A percentile compares a stretch with the other conserved stretches of the same genome.
Evolutionary conservation across 2,329 filamentous ascomycete genomes (phyloP).

Genomic region (Penicillium sp.): DNA sequence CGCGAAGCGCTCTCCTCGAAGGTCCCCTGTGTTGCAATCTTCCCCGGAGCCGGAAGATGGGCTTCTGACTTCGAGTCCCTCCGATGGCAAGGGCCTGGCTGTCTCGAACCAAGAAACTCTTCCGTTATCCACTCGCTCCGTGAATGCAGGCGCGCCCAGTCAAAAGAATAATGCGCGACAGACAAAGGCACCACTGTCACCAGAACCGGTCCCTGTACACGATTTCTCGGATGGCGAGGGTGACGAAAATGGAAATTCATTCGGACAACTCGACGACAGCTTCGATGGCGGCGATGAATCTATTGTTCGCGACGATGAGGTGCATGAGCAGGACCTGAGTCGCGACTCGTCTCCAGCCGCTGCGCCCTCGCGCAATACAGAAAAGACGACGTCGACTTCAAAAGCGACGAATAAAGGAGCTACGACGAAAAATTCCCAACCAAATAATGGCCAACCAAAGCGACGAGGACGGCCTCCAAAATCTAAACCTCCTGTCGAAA

Average conservation of each 20-base stretch:
- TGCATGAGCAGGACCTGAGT: constrained; percentile 8
- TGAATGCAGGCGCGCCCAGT: constrained; percentile 30
- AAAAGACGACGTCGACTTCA: constrained; percentile 11
- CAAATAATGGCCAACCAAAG: constrained; percentile 20
- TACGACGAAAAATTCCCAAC: constrained; percentile 14
- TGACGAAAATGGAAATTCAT: constrained; percentile 33
- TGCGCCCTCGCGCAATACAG: constrained; percentile 9
- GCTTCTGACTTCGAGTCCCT: constrained; percentile 37
- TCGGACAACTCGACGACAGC: constrained; percentile 24
- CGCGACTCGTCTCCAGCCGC: constrained; percentile 12
- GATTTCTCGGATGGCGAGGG: constrained; percentile 37
- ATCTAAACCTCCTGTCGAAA: constrained; percentile 19
- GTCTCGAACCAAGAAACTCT: constrained; percentile 29
- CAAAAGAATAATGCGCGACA: constrained; percentile 21
- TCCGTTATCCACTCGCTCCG: constrained; percentile 34
- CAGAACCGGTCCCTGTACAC: constrained; percentile 21
- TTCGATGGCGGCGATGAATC: constrained; percentile 26
- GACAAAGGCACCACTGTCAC: constrained; percentile 20
- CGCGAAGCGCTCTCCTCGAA: constrained; percentile 42
- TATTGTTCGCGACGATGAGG: constrained; percentile 16
- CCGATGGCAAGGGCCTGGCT: constrained; percentile 28
- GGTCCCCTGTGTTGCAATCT: constrained; percentile 41
- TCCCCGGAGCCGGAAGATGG: constrained; percentile 37
- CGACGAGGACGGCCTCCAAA: constrained; percentile 33
- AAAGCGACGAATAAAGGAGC: constrained; percentile 19